Percentiles rank a stretch among this genome's conserved stretches.
Conservation (phyloP, 192 early-diverging fungal species). For the Mortierella antarctica region DNA sequence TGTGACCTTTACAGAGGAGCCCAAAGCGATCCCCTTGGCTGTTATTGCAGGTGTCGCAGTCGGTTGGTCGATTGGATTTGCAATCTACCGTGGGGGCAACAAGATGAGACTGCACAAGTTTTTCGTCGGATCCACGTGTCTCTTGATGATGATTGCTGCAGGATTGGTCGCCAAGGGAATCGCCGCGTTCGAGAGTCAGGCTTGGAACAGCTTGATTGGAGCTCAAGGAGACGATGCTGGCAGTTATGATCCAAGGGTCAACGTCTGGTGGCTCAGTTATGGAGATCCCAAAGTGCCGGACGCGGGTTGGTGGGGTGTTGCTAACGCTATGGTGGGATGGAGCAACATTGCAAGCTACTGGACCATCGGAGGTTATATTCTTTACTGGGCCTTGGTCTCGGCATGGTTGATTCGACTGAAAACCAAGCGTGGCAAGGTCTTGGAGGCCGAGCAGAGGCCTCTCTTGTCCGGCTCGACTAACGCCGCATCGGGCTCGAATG, state of each 20-base stretch:
- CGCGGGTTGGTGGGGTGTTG: conserved; percentile 72
- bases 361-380: conserved; percentile 59
- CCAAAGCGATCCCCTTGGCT: conserved; percentile 82
- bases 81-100: conserved; percentile 79
- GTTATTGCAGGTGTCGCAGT: conserved; percentile 74
- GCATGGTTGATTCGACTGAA: conserved; percentile 61
- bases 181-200: conserved; percentile 74
- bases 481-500: conserved; percentile 76
- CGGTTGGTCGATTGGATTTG: conserved; percentile 74
- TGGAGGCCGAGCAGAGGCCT: conserved; percentile 60
- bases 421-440: conserved; percentile 26
- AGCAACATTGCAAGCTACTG: conserved; percentile 70
- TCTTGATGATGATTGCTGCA: conserved; percentile 84
- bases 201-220: conserved; percentile 69
- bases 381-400: conserved; percentile 53
- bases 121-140: conserved; percentile 75
- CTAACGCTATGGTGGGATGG: conserved; percentile 84
- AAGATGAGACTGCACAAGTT: conserved; percentile 79
- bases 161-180: conserved; percentile 80
- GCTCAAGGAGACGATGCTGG: conserved; percentile 70
- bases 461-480: conserved; percentile 76
- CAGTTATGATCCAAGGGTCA: conserved; percentile 62
- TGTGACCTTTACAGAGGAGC: conserved; percentile 71
- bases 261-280: conserved; percentile 72
- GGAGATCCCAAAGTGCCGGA: conserved; percentile 65